Evolutionary conservation across 176 grass and related monocot genomes (phyloP).

Genomic region (Aegilops bicornis): DNA sequence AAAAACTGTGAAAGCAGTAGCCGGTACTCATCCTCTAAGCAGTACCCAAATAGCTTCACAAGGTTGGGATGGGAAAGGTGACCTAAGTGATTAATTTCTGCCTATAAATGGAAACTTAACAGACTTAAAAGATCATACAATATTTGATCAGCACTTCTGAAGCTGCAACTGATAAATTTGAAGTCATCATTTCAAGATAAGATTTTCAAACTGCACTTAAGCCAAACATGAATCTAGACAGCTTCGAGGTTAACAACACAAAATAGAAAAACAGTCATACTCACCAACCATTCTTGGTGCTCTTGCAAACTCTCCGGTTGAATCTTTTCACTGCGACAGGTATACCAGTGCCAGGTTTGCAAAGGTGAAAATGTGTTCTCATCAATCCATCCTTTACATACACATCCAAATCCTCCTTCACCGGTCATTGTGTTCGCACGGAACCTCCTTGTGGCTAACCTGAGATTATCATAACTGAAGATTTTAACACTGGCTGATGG

Average conservation of each 20-base stretch:
- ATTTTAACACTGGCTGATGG: slow-evolving; percentile 57
- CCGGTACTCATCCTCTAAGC: slow-evolving; percentile 72
- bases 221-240: not conserved
- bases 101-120: slow-evolving; percentile 36
- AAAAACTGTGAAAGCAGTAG: slow-evolving; percentile 87
- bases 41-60: slow-evolving; percentile 82
- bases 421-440: slow-evolving; percentile 63
- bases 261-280: slow-evolving; percentile 21
- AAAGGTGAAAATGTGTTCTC: slow-evolving; percentile 51
- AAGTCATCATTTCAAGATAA: not conserved
- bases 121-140: not conserved
- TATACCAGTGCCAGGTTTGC: slow-evolving; percentile 64
- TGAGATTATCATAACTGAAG: slow-evolving; percentile 61
- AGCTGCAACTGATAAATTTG: not conserved
- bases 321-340: slow-evolving; percentile 74
- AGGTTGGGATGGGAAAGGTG: slow-evolving; percentile 84
- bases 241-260: not conserved
- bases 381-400: slow-evolving; percentile 89
- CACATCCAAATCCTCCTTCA: slow-evolving; percentile 70
- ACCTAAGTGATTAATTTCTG: slow-evolving; percentile 85
- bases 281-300: slow-evolving; percentile 74
- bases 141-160: not conserved
- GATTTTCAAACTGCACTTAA: not conserved
- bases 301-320: slow-evolving; percentile 58
- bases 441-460: slow-evolving; percentile 75